phyloP scores from a whole-genome alignment of 108 stramenopile genomes.

The Fragilariopsis cylindrus region DNA sequence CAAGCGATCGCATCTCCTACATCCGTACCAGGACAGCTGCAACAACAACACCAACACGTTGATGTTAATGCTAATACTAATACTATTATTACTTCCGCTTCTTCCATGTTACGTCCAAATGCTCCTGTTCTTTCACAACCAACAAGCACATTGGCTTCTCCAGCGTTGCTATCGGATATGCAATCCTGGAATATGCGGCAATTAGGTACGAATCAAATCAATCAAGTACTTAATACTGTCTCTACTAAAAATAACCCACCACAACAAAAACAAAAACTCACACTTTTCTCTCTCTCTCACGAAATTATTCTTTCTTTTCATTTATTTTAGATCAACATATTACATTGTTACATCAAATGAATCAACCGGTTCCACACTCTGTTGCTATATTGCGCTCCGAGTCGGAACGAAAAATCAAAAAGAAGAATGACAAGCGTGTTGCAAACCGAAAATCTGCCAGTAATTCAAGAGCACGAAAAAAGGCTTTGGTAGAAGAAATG shows the following conservation, averaged over 20 bases:
- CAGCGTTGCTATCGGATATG: conserved; percentile 35
- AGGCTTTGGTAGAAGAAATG: conserved; percentile 89
- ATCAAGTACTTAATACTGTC: too few relatives aligned
- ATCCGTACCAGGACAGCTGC: conserved; percentile 7
- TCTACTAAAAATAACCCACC: too few relatives aligned
- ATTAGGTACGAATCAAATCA: conserved; percentile 47
- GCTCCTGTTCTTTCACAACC: conserved; percentile 18
- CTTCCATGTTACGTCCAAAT: conserved; percentile 8
- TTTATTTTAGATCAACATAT: conserved; percentile 58
- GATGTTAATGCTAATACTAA: neutral
- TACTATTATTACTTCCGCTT: neutral
- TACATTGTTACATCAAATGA: conserved; percentile 48
- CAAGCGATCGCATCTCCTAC: conserved; percentile 1
- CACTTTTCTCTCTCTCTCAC: neutral
- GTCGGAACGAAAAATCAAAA: conserved; percentile 72
- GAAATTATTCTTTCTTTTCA: neutral
- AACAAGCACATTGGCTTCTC: conserved; percentile 6
- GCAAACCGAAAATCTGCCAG: conserved; percentile 91
- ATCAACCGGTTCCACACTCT: conserved; percentile 71
- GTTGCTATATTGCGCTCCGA: conserved; percentile 67
- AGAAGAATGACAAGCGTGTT: conserved; percentile 76
- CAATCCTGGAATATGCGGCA: conserved; percentile 56
- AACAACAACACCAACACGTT: conserved; percentile 3
- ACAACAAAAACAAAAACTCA: neutral
- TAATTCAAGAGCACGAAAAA: conserved; percentile 89